phyloP scores from a whole-genome alignment of 192 early-diverging fungal genomes.

The Rhizoclosmatium globosum region DNA sequence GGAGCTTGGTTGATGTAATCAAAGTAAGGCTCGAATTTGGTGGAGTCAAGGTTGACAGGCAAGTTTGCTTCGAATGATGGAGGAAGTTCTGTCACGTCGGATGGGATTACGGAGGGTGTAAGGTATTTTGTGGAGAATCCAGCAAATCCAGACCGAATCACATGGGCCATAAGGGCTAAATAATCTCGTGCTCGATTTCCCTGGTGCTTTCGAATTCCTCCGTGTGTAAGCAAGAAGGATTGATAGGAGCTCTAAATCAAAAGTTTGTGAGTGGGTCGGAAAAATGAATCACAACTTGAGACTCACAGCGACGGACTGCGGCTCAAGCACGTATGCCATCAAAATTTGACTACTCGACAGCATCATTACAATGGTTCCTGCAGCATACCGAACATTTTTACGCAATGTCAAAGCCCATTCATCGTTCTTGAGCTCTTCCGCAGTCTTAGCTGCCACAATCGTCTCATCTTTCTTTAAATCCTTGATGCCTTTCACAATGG shows the following conservation, averaged over 20 bases:
- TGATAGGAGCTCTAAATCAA: conserved; percentile 45
- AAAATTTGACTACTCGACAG: conserved; percentile 51
- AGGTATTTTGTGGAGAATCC: conserved; percentile 41
- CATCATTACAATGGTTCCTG: conserved; percentile 50
- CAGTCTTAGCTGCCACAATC: background rate
- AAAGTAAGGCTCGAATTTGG: conserved; percentile 32
- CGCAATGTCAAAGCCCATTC: conserved; percentile 15
- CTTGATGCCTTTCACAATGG: background rate
- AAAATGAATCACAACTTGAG: background rate
- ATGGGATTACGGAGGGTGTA: background rate
- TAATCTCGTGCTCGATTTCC: conserved; percentile 38
- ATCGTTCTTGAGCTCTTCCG: conserved; percentile 8
- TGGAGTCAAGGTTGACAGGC: conserved; percentile 30
- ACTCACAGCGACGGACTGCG: conserved; percentile 45
- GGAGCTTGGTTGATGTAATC: conserved; percentile 39
- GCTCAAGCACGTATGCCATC: conserved; percentile 48
- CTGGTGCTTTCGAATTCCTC: conserved; percentile 39
- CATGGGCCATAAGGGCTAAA: conserved; percentile 33
- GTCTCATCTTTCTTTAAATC: background rate
- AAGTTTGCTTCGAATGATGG: conserved; percentile 35
- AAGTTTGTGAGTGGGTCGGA: background rate
- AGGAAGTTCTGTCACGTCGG: conserved; percentile 10
- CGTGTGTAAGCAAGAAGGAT: conserved; percentile 49
- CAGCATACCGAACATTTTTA: conserved; percentile 32
- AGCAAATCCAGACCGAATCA: conserved; percentile 12